phyloP scores from a whole-genome alignment of 108 stramenopile genomes.

The Seminavis robusta region DNA sequence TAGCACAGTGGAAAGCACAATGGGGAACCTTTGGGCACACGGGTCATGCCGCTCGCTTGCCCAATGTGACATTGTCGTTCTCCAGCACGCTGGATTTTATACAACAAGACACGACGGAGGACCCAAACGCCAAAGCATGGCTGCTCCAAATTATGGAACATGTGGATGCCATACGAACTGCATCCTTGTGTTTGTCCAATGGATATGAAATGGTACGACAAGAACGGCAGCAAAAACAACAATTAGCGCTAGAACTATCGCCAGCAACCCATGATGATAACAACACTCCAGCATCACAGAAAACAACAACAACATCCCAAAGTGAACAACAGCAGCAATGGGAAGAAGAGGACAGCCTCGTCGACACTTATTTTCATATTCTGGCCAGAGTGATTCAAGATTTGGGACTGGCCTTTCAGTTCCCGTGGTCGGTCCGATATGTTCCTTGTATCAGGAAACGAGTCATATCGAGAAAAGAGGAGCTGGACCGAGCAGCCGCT shows the following conservation, averaged over 20 bases:
- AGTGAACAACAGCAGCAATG: neutral
- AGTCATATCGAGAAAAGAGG: neutral
- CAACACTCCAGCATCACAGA: too few relatives aligned
- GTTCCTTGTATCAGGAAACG: neutral
- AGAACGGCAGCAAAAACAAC: too few relatives aligned
- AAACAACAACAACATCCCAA: neutral
- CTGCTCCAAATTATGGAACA: neutral
- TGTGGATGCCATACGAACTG: neutral
- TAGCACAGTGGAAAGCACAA: neutral
- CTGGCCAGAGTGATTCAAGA: neutral
- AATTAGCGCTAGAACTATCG: too few relatives aligned
- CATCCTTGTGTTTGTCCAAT: slow-evolving; percentile 1
- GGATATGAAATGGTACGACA: neutral
- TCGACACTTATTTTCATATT: neutral
- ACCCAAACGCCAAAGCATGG: slow-evolving; percentile 1
- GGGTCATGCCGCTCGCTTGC: neutral
- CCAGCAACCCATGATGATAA: too few relatives aligned
- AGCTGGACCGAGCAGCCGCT: neutral
- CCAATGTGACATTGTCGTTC: neutral
- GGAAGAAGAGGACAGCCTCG: neutral
- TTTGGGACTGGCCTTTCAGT: neutral
- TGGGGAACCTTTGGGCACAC: neutral
- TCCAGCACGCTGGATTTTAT: neutral
- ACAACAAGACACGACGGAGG: neutral
- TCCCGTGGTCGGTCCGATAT: slow-evolving; percentile 1